A percentile compares a stretch with the other conserved stretches of the same genome.
These are phyloP conservation scores for Ilex paraguariensis DNA, from an alignment of 305 asterid species.

Conservation along the genomic window DNA sequence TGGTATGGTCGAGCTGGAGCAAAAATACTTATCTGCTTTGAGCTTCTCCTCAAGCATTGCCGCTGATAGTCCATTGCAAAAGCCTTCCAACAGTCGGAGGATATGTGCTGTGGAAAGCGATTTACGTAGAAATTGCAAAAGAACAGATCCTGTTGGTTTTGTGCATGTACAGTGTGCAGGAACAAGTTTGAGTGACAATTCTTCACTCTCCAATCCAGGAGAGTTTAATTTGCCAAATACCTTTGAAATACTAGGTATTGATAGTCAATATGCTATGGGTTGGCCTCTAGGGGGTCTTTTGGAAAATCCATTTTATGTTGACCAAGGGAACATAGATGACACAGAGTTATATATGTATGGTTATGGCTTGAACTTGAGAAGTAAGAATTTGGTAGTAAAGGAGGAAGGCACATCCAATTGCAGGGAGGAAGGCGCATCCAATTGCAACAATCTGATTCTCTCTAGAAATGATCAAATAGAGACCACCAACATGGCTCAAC, in stretches of 20 bases:
- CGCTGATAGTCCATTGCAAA: constrained; percentile 31
- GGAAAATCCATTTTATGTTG: constrained; percentile 10
- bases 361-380: constrained; percentile 27
- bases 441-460: constrained; percentile 23
- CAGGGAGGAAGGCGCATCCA: constrained; percentile 13
- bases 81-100: constrained; percentile 26
- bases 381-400: constrained; percentile 26
- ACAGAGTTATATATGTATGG: constrained; percentile 35
- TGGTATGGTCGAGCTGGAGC: constrained; percentile 22
- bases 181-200: constrained; percentile 11
- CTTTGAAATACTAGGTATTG: constrained; percentile 27
- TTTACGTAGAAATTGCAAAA: constrained; percentile 21
- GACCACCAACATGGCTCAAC: constrained; percentile 25
- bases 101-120: constrained; percentile 27
- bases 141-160: constrained; percentile 21
- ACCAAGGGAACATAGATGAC: constrained; percentile 20
- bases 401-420: constrained; percentile 9
- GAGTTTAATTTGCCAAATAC: constrained; percentile 22
- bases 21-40: constrained; percentile 65
- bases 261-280: constrained; percentile 23
- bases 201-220: constrained; percentile 12
- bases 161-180: constrained; percentile 21
- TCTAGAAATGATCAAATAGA: constrained; percentile 23
- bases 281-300: constrained; percentile 21
- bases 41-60: constrained; percentile 43